Evolutionary conservation across 352 stramenopile species (phyloP).

Genomic region (Phytophthora europaea): DNA sequence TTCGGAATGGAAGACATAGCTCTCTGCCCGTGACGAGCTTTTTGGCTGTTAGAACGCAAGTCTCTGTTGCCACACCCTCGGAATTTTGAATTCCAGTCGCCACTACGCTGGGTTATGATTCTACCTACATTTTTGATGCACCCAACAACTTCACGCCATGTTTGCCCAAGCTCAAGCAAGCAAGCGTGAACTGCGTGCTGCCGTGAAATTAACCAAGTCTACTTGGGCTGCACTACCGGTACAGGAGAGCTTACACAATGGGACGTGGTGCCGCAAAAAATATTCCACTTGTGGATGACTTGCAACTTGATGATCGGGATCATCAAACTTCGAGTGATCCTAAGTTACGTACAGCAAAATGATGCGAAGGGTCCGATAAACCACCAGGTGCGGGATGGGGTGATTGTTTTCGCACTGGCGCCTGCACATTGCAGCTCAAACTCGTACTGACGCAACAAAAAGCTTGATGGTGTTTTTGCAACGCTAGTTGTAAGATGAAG

Average conservation of each 20-base stretch:
- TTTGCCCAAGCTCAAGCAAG: neutral
- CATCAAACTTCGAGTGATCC: neutral
- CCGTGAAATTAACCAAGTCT: conserved; percentile 7
- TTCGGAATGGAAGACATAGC: neutral
- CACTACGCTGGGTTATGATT: conserved; percentile 11
- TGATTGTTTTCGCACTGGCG: too few relatives aligned
- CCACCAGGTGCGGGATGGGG: too few relatives aligned
- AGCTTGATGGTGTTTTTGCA: too few relatives aligned
- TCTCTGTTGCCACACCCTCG: conserved; percentile 1
- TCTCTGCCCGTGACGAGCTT: neutral
- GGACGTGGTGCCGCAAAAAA: conserved; percentile 1
- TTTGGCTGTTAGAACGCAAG: conserved; percentile 18
- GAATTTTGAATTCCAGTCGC: conserved; percentile 19
- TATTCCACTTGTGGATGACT: conserved; percentile 2
- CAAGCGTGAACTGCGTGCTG: neutral
- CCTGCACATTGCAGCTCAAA: neutral
- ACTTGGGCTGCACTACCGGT: neutral
- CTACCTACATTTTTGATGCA: conserved; percentile 11
- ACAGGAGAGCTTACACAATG: neutral
- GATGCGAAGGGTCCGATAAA: neutral
- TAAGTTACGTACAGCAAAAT: neutral
- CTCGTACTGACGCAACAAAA: too few relatives aligned
- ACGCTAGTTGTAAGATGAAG: too few relatives aligned
- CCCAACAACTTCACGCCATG: conserved; percentile 4
- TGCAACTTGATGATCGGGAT: neutral